phyloP scores from a whole-genome alignment of 179 eudicot genomes.

The Beta corolliflora region DNA sequence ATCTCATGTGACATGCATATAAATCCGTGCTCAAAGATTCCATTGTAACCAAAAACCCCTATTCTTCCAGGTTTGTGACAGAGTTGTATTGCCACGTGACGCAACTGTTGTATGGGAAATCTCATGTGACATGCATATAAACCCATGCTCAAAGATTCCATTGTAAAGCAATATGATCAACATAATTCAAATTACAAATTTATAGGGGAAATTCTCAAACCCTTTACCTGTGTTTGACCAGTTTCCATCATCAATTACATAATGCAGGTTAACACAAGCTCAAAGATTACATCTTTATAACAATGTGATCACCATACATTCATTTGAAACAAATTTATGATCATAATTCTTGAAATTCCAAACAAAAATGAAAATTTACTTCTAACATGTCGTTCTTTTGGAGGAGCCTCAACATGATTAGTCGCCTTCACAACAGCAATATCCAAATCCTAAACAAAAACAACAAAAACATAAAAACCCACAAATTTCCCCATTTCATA shows the following conservation, averaged over 20 bases:
- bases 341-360: neutral
- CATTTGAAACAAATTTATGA: neutral
- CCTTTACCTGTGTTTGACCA: conserved; percentile 3
- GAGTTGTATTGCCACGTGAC: too few relatives aligned
- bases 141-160: too few relatives aligned
- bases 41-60: too few relatives aligned
- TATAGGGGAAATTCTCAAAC: neutral
- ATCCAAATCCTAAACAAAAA: conserved; percentile 65
- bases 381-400: conserved; percentile 87
- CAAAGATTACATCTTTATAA: conserved; percentile 2
- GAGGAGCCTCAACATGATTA: conserved; percentile 84
- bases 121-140: too few relatives aligned
- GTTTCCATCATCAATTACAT: neutral
- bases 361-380: conserved; percentile 43
- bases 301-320: neutral
- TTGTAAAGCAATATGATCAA: neutral
- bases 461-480: neutral
- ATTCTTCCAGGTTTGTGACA: too few relatives aligned
- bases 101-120: too few relatives aligned
- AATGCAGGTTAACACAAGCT: conserved; percentile 6
- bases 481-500: conserved; percentile 8
- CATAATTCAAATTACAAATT: too few relatives aligned
- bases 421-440: conserved; percentile 92
- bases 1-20: too few relatives aligned
- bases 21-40: too few relatives aligned